phyloP scores from a whole-genome alignment of 2,329 filamentous ascomycete genomes.

The Pseudogymnoascus sp. region DNA sequence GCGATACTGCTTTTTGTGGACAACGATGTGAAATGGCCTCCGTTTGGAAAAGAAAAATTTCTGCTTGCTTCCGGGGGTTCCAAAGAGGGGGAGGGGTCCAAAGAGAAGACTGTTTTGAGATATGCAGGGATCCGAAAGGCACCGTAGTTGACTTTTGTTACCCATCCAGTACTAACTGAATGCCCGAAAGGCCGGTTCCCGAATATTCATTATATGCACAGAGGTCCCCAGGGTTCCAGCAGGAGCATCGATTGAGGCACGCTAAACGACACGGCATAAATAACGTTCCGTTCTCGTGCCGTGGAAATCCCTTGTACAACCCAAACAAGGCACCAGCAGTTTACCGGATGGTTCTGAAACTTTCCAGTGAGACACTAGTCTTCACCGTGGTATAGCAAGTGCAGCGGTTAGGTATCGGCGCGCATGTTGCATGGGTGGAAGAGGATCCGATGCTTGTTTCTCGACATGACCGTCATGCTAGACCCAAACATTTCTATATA shows the following conservation, averaged over 20 bases:
- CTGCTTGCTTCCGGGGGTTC: neutral
- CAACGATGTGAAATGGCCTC: conserved; percentile 8
- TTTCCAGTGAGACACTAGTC: conserved; percentile 11
- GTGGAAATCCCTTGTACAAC: neutral
- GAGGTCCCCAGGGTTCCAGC: neutral
- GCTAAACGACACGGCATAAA: neutral
- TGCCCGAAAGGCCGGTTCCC: neutral
- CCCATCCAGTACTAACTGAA: conserved; percentile 5
- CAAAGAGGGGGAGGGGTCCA: neutral
- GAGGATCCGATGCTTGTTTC: neutral
- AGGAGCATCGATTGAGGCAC: conserved; percentile 3
- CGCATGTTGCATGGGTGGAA: neutral
- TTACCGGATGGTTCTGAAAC: neutral
- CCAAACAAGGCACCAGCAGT: neutral
- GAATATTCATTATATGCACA: neutral
- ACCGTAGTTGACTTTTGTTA: neutral
- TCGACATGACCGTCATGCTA: conserved; percentile 12
- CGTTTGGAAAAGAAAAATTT: neutral
- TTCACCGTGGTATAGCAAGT: neutral
- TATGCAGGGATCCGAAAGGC: conserved; percentile 4
- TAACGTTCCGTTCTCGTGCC: neutral
- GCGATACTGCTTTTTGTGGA: neutral
- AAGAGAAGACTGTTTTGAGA: neutral
- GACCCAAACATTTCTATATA: neutral
- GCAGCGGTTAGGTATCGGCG: neutral